These are phyloP conservation scores for Karstenula rhodostoma DNA, from an alignment of 2,329 filamentous ascomycete genomes.

Conservation along the genomic window DNA sequence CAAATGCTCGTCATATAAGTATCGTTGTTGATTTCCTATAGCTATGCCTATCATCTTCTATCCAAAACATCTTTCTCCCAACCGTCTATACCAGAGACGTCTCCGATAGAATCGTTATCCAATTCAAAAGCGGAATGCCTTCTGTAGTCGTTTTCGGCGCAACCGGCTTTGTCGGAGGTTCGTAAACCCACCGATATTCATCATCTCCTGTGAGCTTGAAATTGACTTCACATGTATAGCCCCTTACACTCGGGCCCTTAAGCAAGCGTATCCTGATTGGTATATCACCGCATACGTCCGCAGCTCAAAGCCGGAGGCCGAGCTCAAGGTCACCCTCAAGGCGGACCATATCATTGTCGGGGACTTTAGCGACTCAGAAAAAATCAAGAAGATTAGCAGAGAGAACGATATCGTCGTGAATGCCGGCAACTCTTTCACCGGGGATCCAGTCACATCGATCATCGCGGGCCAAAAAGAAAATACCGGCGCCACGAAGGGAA, in stretches of 20 bases:
- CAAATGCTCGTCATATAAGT: not conserved
- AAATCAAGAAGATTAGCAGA: not conserved
- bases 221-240: not conserved
- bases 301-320: not conserved
- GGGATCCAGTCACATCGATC: not conserved
- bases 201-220: not conserved
- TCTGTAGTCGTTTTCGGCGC: not conserved
- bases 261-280: constrained; percentile 1
- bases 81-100: not conserved
- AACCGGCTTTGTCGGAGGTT: not conserved
- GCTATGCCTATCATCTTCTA: not conserved
- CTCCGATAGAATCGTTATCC: not conserved
- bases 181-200: not conserved
- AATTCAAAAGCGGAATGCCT: not conserved
- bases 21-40: not conserved
- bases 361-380: not conserved
- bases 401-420: not conserved
- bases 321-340: not conserved
- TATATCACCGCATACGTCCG: not conserved
- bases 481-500: not conserved
- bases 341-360: not conserved
- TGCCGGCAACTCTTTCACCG: not conserved
- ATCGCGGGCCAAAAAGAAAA: not conserved
- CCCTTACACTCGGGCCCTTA: not conserved
- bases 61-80: not conserved